phyloP scores from a whole-genome alignment of 192 early-diverging fungal species.

The Kappamyces sp. region DNA sequence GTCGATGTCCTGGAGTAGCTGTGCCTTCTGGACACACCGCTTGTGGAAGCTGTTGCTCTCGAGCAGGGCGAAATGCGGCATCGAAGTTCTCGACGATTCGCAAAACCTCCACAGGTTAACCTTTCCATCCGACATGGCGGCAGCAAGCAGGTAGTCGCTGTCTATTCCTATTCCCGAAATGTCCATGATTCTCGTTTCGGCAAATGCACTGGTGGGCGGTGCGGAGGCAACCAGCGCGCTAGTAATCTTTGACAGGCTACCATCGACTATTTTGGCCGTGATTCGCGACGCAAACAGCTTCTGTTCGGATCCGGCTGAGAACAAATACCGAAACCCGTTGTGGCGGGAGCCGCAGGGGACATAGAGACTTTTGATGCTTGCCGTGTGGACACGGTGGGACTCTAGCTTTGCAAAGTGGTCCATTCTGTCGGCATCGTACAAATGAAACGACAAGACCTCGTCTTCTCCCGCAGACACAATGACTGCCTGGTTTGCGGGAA shows the following conservation, averaged over 20 bases:
- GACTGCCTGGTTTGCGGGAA: background rate
- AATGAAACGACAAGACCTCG: conserved; percentile 26
- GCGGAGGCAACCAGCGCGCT: conserved; percentile 45
- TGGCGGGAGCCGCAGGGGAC: too few relatives aligned
- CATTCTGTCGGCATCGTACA: background rate
- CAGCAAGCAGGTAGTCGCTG: conserved; percentile 51
- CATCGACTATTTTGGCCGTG: conserved; percentile 56
- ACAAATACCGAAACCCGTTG: too few relatives aligned
- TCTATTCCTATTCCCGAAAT: conserved; percentile 16
- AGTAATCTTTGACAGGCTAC: conserved; percentile 49
- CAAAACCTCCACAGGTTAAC: conserved; percentile 60
- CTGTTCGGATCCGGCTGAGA: too few relatives aligned
- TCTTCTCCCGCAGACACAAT: conserved; percentile 31
- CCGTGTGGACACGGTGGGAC: too few relatives aligned
- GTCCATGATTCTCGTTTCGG: conserved; percentile 76
- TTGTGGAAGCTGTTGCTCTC: conserved; percentile 46
- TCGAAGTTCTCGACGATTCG: conserved; percentile 19
- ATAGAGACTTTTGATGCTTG: too few relatives aligned
- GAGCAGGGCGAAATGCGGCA: conserved; percentile 41
- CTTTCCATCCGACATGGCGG: conserved; percentile 70
- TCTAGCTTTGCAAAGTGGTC: too few relatives aligned
- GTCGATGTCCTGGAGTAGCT: conserved; percentile 31
- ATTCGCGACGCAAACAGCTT: conserved; percentile 26
- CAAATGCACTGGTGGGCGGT: conserved; percentile 42
- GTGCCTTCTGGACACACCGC: conserved; percentile 62